Evolutionary conservation across 2,329 filamentous ascomycete genomes (phyloP).

Genomic region (Diaporthe helianthi): DNA sequence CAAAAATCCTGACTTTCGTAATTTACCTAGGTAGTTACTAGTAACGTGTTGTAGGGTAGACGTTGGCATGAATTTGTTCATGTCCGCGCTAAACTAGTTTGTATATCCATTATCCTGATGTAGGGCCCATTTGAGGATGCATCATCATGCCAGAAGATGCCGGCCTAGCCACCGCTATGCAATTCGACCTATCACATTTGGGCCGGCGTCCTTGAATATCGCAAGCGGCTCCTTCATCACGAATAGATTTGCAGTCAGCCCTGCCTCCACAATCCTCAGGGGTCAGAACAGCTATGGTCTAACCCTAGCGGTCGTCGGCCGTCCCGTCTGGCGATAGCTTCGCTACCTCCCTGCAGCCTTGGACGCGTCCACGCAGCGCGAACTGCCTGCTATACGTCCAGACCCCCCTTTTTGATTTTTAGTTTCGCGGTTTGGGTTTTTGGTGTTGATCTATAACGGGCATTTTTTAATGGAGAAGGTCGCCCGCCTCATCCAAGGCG

Average conservation of each 20-base stretch:
- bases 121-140: conserved; percentile 12
- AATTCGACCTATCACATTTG: conserved; percentile 10
- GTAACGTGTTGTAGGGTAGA: conserved; percentile 1
- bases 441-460: conserved; percentile 21
- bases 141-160: conserved; percentile 18
- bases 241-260: conserved; percentile 18
- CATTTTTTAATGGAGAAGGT: conserved; percentile 8
- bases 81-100: conserved; percentile 9
- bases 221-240: conserved; percentile 10
- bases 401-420: background rate
- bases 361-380: conserved; percentile 3
- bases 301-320: conserved; percentile 1
- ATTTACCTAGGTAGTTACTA: background rate
- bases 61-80: conserved; percentile 7
- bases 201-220: background rate
- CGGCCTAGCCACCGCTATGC: background rate
- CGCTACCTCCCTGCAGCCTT: background rate
- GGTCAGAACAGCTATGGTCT: background rate
- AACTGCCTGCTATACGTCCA: background rate
- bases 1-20: background rate
- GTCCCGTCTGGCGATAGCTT: conserved; percentile 9
- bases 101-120: background rate
- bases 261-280: conserved; percentile 1
- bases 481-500: conserved; percentile 32
- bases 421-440: background rate